Evolutionary conservation across 352 stramenopile species (phyloP).

Genomic region (Pythium monospermum): DNA sequence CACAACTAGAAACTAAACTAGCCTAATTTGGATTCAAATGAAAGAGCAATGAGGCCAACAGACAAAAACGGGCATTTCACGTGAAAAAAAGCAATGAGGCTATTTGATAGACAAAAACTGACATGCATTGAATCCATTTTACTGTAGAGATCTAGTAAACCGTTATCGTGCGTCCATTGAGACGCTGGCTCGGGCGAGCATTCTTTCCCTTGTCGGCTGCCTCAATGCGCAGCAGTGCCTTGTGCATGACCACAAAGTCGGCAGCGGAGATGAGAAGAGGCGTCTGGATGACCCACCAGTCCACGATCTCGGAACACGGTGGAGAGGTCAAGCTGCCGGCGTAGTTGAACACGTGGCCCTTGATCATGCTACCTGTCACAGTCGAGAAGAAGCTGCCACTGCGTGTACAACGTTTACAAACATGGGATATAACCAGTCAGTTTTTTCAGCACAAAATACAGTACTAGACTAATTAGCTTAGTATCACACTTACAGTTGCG

Average conservation of each 20-base stretch:
- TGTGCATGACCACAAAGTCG: slow-evolving; percentile 28
- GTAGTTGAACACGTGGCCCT: slow-evolving; percentile 50
- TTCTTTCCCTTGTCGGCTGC: slow-evolving; percentile 11
- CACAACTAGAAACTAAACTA: background rate
- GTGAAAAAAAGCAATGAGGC: slow-evolving; percentile 1
- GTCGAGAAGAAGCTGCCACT: slow-evolving; percentile 3
- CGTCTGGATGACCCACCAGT: slow-evolving; percentile 61
- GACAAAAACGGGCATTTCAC: no score
- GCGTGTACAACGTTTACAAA: no score
- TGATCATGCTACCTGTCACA: slow-evolving; percentile 1
- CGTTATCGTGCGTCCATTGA: slow-evolving; percentile 16
- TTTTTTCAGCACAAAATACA: background rate
- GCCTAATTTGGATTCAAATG: background rate
- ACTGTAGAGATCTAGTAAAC: slow-evolving; percentile 9
- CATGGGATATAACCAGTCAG: background rate
- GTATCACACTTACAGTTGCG: slow-evolving; percentile 6
- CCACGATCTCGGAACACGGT: slow-evolving; percentile 39
- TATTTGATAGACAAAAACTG: no score
- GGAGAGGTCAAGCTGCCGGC: slow-evolving; percentile 60
- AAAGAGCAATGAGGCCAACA: no score
- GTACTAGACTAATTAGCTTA: no score
- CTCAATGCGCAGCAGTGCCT: background rate
- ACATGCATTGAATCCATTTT: no score
- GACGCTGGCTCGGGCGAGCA: slow-evolving; percentile 14
- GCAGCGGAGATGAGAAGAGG: slow-evolving; percentile 35